Percentiles rank a stretch among this genome's conserved stretches.
These are phyloP conservation scores for Cucurbitaria berberidis DNA, from an alignment of 2,329 filamentous ascomycete species.

Conservation along the genomic window DNA sequence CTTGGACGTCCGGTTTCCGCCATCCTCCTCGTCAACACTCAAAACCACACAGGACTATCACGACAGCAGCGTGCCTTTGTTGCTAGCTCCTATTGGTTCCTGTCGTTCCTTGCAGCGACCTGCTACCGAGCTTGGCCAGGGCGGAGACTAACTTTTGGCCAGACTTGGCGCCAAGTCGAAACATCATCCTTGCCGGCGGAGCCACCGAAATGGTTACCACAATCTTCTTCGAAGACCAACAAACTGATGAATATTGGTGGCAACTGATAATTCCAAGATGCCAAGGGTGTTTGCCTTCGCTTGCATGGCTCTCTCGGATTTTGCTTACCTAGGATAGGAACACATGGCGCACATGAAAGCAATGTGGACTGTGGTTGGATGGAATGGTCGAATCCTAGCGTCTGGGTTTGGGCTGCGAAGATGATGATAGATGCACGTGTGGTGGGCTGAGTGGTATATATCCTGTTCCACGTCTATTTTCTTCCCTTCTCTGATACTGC, in stretches of 20 bases:
- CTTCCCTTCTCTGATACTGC: neutral
- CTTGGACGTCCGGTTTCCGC: constrained; percentile 10
- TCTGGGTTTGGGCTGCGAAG: constrained; percentile 4
- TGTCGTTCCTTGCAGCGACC: constrained; percentile 1
- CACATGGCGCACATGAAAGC: constrained; percentile 21
- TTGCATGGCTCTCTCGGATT: constrained; percentile 2
- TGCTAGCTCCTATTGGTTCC: constrained; percentile 17
- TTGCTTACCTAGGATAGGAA: constrained; percentile 7
- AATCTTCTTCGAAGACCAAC: constrained; percentile 5
- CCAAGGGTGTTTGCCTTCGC: constrained; percentile 15
- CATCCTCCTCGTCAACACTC: neutral
- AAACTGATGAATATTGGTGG: constrained; percentile 2
- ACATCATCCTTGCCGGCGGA: constrained; percentile 20
- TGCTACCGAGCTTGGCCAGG: constrained; percentile 14
- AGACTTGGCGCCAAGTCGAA: constrained; percentile 25
- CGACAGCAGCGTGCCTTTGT: constrained; percentile 17
- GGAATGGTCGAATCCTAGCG: constrained; percentile 6
- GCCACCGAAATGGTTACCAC: constrained; percentile 8
- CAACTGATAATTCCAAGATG: constrained; percentile 14
- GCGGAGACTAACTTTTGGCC: constrained; percentile 23
- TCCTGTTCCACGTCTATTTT: constrained; percentile 7
- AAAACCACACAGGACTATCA: constrained; percentile 11
- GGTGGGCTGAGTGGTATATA: constrained; percentile 19
- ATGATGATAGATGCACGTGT: constrained; percentile 8
- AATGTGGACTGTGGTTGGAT: constrained; percentile 18